Percentiles rank a stretch among this genome's conserved stretches.
These are phyloP conservation scores for Aureobasidium sp. DNA, from an alignment of 2,329 filamentous ascomycete genomes.

Conservation along the genomic window DNA sequence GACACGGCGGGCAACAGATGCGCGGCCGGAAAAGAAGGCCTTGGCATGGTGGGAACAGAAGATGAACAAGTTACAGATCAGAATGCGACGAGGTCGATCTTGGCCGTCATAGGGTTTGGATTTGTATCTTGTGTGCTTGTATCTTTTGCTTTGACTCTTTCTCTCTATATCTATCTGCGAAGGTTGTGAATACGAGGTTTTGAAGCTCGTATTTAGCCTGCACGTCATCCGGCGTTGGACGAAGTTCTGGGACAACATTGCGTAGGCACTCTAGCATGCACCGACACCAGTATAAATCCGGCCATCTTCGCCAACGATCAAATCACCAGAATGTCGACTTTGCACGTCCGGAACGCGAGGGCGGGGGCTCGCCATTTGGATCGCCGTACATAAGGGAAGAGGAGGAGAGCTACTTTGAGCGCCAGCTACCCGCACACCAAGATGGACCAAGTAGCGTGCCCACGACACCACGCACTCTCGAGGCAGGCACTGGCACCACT, in stretches of 20 bases:
- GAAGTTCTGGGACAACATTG: neutral
- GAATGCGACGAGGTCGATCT: neutral
- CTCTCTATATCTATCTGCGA: neutral
- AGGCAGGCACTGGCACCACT: slow-evolving; percentile 7
- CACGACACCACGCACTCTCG: slow-evolving; percentile 1
- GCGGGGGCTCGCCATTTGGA: neutral
- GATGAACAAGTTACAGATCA: neutral
- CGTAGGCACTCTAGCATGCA: neutral
- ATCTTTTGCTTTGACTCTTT: neutral
- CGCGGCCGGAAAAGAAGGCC: neutral
- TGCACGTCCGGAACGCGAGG: slow-evolving; percentile 1
- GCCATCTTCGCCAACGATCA: slow-evolving; percentile 20
- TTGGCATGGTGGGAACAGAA: neutral
- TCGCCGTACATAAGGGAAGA: slow-evolving; percentile 12
- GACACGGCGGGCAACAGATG: slow-evolving; percentile 5
- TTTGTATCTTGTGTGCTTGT: neutral
- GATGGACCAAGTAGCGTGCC: neutral
- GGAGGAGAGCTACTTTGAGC: slow-evolving; percentile 12
- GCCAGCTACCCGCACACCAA: neutral
- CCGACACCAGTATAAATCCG: slow-evolving; percentile 9
- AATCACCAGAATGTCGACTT: slow-evolving; percentile 15
- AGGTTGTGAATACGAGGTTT: neutral
- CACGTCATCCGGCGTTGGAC: neutral
- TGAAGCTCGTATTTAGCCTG: neutral
- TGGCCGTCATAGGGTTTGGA: neutral